Evolutionary conservation across 306 rosid genomes (phyloP).

Genomic region (Begonia fuchsioides): DNA sequence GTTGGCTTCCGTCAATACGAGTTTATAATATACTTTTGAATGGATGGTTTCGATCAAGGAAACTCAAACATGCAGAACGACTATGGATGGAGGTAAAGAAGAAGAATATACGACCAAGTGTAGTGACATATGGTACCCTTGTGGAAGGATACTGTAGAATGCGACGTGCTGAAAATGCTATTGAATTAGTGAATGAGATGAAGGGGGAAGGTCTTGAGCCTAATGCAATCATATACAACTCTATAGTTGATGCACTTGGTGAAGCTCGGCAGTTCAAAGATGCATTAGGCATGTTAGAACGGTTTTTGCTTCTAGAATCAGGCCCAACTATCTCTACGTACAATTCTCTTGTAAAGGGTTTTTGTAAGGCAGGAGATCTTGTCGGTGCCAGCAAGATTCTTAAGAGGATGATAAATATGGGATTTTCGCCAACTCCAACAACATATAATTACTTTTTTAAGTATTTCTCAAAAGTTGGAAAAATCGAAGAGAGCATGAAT

Average conservation of each 20-base stretch:
- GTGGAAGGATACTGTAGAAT: conserved; percentile 81
- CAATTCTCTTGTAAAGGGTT: conserved; percentile 74
- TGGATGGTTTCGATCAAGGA: conserved; percentile 81
- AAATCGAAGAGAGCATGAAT: conserved; percentile 80
- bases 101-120: conserved; percentile 51
- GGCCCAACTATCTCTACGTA: conserved; percentile 81
- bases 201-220: conserved; percentile 50
- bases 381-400: conserved; percentile 71
- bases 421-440: conserved; percentile 50
- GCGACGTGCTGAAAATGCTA: conserved; percentile 56
- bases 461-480: conserved; percentile 58
- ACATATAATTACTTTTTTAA: conserved; percentile 83
- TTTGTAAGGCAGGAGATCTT: conserved; percentile 73
- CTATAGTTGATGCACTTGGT: conserved; percentile 69
- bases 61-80: conserved; percentile 62
- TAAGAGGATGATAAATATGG: conserved; percentile 72
- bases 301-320: conserved; percentile 47
- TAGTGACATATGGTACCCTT: conserved; percentile 89
- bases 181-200: conserved; percentile 63
- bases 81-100: conserved; percentile 73
- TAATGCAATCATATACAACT: conserved; percentile 66
- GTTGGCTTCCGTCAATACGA: conserved; percentile 38
- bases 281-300: conserved; percentile 73
- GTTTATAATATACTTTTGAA: conserved; percentile 54
- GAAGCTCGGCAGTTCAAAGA: conserved; percentile 76